Base-by-base conservation (phyloP, 2,329 filamentous ascomycete genomes). In the Fusarium nematophilum region DNA sequence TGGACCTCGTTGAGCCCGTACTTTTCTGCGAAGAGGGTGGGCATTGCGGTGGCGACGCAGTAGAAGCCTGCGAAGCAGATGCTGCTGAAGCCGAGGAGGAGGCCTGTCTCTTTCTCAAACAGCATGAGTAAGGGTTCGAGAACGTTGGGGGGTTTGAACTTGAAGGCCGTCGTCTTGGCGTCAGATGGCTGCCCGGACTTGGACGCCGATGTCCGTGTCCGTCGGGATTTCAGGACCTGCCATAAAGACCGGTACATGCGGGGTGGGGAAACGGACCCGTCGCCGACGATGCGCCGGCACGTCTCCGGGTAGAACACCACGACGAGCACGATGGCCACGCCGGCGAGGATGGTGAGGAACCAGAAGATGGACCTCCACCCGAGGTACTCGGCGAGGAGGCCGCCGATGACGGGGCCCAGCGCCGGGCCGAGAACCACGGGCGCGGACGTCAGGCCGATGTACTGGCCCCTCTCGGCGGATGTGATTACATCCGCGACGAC, bases 401-500 rank as follows among this genome's bases (percentile, higher is more conserved):
- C 87, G 2, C 86, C 86, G 11, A 89, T 75, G 9, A 88, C 78
- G 0, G 88, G 87, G 0, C 84, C 81, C 3, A 83, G 47, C 0
- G 79, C 74, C 5, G 79, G 79, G 0, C 75, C 82, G 1, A 89
- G 67, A 0, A 86, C 78, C 1, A 74, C 69, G 2, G 79, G 82
- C 15, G 79, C 72, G 15, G 77, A 78, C 18, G 79, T 83, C 63
- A 81, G 80, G 33, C 81, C 85, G 46, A 89, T 80, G 62, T 86
- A 86, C 30, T 80, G 75, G 3, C 86, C 86, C 54, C 89, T 76
- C 67, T 91, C 87, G 1, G 82, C 81, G 2, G 83, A 82, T 0
- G 86, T 88, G 9, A 84, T 78, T 6, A 89, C 77, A 67, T 92
- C 89, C 0, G 85, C 85, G 2, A 91, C 81, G 1, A 90, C 82